Conservation (phyloP, 108 stramenopile genomes). For the Pseudonitzschia delicatissima region DNA sequence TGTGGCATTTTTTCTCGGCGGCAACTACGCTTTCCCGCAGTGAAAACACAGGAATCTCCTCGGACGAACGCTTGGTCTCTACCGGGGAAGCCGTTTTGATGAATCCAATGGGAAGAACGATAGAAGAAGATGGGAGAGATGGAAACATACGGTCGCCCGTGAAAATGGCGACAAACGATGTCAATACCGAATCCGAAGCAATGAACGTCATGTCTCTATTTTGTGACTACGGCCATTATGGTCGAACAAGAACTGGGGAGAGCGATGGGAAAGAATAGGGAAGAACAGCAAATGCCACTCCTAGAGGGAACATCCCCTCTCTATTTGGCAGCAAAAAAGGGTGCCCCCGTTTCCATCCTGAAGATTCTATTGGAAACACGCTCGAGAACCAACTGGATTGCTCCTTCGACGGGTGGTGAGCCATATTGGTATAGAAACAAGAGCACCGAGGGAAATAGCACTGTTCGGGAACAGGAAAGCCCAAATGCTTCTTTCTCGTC, state of each 20-base stretch:
- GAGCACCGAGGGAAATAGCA: slow-evolving; percentile 5
- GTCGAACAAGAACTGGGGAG: slow-evolving; percentile 20
- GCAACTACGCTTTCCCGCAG: neutral
- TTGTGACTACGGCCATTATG: slow-evolving; percentile 24
- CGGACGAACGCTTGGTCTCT: neutral
- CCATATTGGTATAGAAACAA: slow-evolving; percentile 26
- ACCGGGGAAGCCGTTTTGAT: neutral
- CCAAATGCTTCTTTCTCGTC: neutral
- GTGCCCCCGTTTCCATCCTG: slow-evolving; percentile 21
- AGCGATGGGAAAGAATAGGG: neutral
- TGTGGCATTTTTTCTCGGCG: slow-evolving; percentile 23
- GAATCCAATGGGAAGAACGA: neutral
- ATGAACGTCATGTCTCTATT: slow-evolving; percentile 3
- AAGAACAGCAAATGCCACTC: neutral
- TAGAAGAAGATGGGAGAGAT: neutral
- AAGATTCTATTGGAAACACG: slow-evolving; percentile 25
- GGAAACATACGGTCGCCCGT: too few relatives aligned
- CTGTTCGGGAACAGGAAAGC: neutral
- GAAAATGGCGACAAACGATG: neutral
- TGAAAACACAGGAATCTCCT: neutral
- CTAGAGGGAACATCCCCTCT: too few relatives aligned
- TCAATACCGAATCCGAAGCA: neutral
- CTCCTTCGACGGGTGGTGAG: slow-evolving; percentile 39
- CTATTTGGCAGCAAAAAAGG: slow-evolving; percentile 29
- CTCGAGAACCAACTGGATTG: slow-evolving; percentile 27